Percentiles rank a stretch among this genome's conserved stretches.
Conservation (phyloP, 192 early-diverging fungal genomes). For the Linnemannia hyalina region DNA sequence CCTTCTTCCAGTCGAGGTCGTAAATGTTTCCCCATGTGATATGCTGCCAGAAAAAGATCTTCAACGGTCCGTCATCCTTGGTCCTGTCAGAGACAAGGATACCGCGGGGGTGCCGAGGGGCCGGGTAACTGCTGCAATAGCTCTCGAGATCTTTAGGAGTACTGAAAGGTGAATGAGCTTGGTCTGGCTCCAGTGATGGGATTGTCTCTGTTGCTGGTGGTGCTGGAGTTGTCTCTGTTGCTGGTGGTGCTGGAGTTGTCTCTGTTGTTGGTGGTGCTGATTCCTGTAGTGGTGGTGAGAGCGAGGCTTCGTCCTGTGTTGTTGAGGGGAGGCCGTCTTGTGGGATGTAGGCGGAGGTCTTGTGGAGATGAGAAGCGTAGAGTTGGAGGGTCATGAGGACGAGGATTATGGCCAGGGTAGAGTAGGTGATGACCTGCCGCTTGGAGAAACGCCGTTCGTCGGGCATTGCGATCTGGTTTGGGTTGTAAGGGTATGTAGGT, state of each 20-base stretch:
- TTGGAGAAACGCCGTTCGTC: neutral
- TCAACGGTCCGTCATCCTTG: neutral
- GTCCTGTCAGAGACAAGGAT: neutral
- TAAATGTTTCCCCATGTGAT: neutral
- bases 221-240: neutral
- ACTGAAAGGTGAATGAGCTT: neutral
- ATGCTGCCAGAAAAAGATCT: constrained; percentile 21
- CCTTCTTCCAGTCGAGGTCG: constrained; percentile 6
- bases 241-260: neutral
- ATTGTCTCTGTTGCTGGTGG: neutral
- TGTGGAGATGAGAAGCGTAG: neutral
- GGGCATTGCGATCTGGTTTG: neutral
- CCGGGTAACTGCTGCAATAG: neutral
- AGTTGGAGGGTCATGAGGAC: neutral
- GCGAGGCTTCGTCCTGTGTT: no score
- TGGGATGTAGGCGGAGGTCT: neutral
- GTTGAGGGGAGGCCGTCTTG: no score
- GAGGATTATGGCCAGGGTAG: neutral
- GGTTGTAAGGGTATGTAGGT: neutral
- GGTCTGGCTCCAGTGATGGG: neutral
- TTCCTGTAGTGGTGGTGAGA: no score
- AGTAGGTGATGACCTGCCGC: neutral
- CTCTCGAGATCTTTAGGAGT: neutral
- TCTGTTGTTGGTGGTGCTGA: neutral
- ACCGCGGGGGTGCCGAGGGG: neutral